These are phyloP conservation scores for Porphyrellus cyaneotinctus DNA, from an alignment of 768 basidiomycete species.

Conservation along the genomic window DNA sequence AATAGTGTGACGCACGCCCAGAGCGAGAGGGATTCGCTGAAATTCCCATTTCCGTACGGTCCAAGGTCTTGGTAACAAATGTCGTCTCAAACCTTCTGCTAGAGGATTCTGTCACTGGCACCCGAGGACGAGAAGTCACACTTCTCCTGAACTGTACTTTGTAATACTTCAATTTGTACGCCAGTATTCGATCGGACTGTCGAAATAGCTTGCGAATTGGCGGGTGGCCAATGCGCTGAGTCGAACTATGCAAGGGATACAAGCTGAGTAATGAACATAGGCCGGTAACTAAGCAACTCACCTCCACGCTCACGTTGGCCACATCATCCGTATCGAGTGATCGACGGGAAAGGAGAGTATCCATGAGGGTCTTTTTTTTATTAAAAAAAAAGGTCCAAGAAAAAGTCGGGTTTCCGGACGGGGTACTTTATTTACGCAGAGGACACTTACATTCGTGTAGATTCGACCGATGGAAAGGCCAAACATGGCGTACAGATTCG, in stretches of 20 bases:
- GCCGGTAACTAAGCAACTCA: background rate
- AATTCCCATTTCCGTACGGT: no score
- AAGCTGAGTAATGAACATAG: background rate
- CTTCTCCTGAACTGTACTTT: background rate
- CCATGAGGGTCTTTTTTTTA: constrained; percentile 11
- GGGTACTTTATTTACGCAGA: background rate
- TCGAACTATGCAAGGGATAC: background rate
- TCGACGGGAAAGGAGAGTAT: constrained; percentile 10
- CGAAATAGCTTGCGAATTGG: background rate
- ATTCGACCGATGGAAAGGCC: constrained; percentile 41
- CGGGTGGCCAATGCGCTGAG: background rate
- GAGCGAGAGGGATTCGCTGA: no score
- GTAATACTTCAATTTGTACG: background rate
- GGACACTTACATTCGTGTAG: constrained; percentile 41
- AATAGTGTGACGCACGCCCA: no score
- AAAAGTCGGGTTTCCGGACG: no score
- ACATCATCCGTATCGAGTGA: background rate
- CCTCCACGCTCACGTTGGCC: background rate
- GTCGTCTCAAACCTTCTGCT: no score
- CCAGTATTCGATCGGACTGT: background rate
- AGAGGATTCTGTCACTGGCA: no score
- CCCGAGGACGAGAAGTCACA: background rate
- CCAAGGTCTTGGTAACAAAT: no score
- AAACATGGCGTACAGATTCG: constrained; percentile 37
- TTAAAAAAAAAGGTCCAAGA: background rate